Evolutionary conservation across 1,139 yeast genomes (phyloP), one percentile per base, ranked within the genome.

Genomic region (Nakaseomyces kungkrabaensis): DNA sequence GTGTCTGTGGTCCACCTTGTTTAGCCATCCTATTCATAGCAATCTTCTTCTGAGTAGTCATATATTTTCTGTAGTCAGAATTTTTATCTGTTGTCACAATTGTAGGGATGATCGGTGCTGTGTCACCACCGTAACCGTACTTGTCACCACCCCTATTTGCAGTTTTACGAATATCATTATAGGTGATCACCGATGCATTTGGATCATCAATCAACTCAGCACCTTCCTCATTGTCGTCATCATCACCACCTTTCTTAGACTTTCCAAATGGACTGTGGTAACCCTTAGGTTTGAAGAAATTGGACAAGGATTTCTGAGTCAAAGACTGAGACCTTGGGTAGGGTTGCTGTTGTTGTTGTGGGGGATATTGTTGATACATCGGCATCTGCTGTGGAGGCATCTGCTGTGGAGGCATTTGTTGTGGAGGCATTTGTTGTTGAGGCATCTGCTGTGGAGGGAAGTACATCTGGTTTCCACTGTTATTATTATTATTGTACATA

Each of bases 81-180:
- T 78, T 81, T 33, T 60, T 60, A 13, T 56, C 59, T 26, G 58
- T 67, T 0, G 71, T 62, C 24, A 70, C 62, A 10, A 84, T 51
- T 0, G 87, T 82, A 8, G 94, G 94, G 42, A 85, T 84, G 55
- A 82, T 79, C 4, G 92, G 90, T 0, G 87, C 75, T 0, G 89
- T 75, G 57, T 82, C 88, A 17, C 68, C 61, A 7, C 69, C 67
- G 40, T 73, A 68, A 1, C 83, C 83, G 60, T 82, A 82, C 41
- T 63, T 63, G 40, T 65, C 67, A 44, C 78, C 78, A 4, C 87
- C 88, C 43, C 81, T 72, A 56, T 81, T 85, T 50, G 84, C 71
- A 2, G 81, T 68, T 51, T 81, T 82, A 33, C 79, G 69, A 10
- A 85, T 71, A 59, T 84, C 90, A 54, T 78, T 79, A 56, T 82